phyloP scores from a whole-genome alignment of 2,329 filamentous ascomycete species.

The Talaromyces sp. region DNA sequence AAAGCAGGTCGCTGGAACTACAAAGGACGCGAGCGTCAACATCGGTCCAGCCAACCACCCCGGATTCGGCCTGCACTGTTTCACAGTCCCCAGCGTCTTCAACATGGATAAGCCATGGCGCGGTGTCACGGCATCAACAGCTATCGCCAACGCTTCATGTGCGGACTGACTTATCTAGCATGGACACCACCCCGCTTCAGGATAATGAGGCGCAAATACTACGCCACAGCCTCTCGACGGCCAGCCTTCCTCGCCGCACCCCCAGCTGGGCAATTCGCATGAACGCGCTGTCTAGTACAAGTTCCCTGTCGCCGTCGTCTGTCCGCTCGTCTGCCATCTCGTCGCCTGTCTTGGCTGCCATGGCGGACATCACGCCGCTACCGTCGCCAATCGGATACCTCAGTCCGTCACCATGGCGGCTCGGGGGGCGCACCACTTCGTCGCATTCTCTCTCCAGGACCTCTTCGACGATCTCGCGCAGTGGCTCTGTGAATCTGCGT shows the following conservation, averaged over 20 bases:
- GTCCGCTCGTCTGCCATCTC: constrained; percentile 53
- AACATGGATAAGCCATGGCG: constrained; percentile 5
- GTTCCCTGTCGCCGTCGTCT: constrained; percentile 55
- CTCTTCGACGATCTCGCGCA: constrained; percentile 35
- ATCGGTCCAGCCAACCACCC: constrained; percentile 2
- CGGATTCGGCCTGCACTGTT: constrained; percentile 7
- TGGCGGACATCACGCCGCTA: constrained; percentile 73
- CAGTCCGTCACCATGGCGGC: constrained; percentile 29
- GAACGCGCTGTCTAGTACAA: constrained; percentile 33
- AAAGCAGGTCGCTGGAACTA: constrained; percentile 3
- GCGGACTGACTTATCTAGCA: constrained; percentile 26
- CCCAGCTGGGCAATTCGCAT: constrained; percentile 38
- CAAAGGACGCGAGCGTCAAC: constrained; percentile 5
- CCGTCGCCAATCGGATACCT: constrained; percentile 63
- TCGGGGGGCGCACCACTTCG: constrained; percentile 57
- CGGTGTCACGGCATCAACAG: neutral
- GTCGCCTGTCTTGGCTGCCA: constrained; percentile 67
- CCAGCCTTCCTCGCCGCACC: constrained; percentile 38
- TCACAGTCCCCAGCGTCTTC: constrained; percentile 9
- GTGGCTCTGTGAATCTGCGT: constrained; percentile 29
- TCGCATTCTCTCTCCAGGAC: constrained; percentile 41
- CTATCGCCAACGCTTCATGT: constrained; percentile 27
- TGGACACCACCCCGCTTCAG: constrained; percentile 17
- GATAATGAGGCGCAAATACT: constrained; percentile 27
- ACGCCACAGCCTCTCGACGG: constrained; percentile 36